Evolutionary conservation across 2,329 filamentous ascomycete genomes (phyloP).

Genomic region (Aureobasidium sp.): DNA sequence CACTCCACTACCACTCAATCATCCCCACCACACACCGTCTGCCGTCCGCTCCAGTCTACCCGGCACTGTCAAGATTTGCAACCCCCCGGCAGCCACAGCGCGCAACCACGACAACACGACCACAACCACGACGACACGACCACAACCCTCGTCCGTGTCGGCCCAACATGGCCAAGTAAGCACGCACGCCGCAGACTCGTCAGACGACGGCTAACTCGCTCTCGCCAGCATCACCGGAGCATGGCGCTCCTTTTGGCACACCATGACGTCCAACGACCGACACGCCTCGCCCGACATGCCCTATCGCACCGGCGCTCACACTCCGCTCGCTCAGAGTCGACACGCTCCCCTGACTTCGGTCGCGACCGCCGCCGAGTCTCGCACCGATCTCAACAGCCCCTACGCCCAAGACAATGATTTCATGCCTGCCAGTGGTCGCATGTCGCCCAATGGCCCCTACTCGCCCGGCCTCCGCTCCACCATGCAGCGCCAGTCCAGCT

Average conservation of each 20-base stretch:
- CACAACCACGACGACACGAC: not conserved
- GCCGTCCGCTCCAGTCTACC: not conserved
- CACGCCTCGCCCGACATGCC: slow-evolving; percentile 90
- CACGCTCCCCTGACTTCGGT: slow-evolving; percentile 80
- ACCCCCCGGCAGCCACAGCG: not conserved
- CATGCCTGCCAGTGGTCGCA: slow-evolving; percentile 74
- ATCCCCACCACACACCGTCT: not conserved
- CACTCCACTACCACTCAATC: not conserved
- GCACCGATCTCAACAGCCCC: slow-evolving; percentile 70
- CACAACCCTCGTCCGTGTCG: not conserved
- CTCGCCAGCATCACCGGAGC: slow-evolving; percentile 52
- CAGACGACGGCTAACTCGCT: not conserved
- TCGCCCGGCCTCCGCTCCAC: slow-evolving; percentile 84
- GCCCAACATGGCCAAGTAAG: slow-evolving; percentile 2
- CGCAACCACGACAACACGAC: not conserved
- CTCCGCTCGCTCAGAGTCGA: slow-evolving; percentile 76
- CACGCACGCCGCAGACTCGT: too few relatives aligned
- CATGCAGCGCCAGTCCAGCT: slow-evolving; percentile 45
- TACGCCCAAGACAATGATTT: slow-evolving; percentile 71
- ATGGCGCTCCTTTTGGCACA: slow-evolving; percentile 93
- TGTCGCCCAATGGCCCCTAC: slow-evolving; percentile 65
- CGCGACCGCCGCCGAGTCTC: slow-evolving; percentile 82
- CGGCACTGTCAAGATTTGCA: not conserved
- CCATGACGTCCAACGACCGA: slow-evolving; percentile 65
- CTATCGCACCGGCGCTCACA: slow-evolving; percentile 82